These are phyloP conservation scores for Plectosphaerella plurivora DNA, from an alignment of 2,329 filamentous ascomycete species.

Conservation along the genomic window DNA sequence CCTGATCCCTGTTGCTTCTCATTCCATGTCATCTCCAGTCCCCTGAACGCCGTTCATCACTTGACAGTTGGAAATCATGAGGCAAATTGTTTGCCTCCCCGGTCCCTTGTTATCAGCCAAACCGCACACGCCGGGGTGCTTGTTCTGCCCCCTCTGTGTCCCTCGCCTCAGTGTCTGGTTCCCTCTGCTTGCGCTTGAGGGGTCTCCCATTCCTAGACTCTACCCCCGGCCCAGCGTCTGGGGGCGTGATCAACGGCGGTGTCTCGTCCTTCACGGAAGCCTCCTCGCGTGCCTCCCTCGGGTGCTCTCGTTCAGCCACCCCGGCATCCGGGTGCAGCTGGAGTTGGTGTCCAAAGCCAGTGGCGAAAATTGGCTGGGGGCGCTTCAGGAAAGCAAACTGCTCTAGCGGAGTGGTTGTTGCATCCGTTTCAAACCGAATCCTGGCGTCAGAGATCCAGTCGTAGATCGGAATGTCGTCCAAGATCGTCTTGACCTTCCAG, in stretches of 20 bases:
- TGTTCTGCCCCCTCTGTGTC: conserved; percentile 14
- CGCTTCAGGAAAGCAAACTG: conserved; percentile 44
- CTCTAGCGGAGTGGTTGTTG: conserved; percentile 25
- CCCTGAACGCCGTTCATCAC: too few relatives aligned
- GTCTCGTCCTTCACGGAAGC: too few relatives aligned
- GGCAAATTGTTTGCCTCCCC: too few relatives aligned
- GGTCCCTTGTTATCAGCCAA: conserved; percentile 8
- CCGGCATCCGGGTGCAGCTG: conserved; percentile 40
- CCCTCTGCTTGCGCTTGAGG: too few relatives aligned
- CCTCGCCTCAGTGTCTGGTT: too few relatives aligned
- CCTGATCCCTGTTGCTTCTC: too few relatives aligned
- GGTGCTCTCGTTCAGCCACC: neutral
- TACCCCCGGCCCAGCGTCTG: too few relatives aligned
- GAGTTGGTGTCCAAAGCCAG: conserved; percentile 37
- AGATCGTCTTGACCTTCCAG: conserved; percentile 47
- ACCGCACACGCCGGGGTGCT: conserved; percentile 26
- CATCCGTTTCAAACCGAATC: conserved; percentile 31
- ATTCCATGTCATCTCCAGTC: too few relatives aligned
- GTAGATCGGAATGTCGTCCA: conserved; percentile 54
- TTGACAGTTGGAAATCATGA: too few relatives aligned
- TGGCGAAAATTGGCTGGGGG: conserved; percentile 47
- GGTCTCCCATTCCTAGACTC: too few relatives aligned
- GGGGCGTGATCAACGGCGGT: too few relatives aligned
- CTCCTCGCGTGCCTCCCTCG: neutral
- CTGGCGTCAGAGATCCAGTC: conserved; percentile 53